Evolutionary conservation across 1,284 basidiomycete species (phyloP).

Genomic region (Coniophora puteana): DNA sequence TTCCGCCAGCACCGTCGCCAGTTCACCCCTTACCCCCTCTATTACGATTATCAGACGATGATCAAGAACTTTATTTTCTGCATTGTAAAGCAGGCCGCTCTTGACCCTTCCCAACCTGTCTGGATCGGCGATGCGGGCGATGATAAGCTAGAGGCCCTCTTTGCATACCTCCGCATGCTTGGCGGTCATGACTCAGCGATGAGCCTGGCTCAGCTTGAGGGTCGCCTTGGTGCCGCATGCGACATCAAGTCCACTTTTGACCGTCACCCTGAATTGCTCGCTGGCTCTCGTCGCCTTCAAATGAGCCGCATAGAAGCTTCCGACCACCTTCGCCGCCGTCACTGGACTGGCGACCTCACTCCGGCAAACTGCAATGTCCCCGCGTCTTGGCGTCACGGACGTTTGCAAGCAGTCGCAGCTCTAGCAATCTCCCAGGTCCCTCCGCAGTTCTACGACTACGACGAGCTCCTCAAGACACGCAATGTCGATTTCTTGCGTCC

Average conservation of each 20-base stretch:
- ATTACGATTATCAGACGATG: conserved; percentile 4
- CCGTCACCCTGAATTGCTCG: neutral
- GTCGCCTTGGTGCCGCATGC: neutral
- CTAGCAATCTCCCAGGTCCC: neutral
- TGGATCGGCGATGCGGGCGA: conserved; percentile 1
- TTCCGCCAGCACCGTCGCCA: neutral
- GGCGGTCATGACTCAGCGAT: conserved; percentile 6
- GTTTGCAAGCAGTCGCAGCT: neutral
- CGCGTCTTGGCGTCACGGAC: neutral
- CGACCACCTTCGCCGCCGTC: neutral
- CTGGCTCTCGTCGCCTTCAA: neutral
- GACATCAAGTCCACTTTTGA: neutral
- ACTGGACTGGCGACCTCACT: neutral
- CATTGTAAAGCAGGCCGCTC: conserved; percentile 2
- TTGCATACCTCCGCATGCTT: conserved; percentile 2
- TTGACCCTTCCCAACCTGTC: neutral
- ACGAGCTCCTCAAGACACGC: too few relatives aligned
- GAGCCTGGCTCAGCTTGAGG: conserved; percentile 4
- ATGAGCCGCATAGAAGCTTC: neutral
- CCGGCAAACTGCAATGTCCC: neutral
- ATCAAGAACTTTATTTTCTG: conserved; percentile 8
- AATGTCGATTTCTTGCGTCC: neutral
- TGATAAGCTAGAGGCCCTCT: conserved; percentile 4
- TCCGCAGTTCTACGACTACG: too few relatives aligned
- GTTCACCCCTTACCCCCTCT: conserved; percentile 5